These are phyloP conservation scores for Penicillium sp. DNA, from an alignment of 2,329 filamentous ascomycete species.

Conservation along the genomic window DNA sequence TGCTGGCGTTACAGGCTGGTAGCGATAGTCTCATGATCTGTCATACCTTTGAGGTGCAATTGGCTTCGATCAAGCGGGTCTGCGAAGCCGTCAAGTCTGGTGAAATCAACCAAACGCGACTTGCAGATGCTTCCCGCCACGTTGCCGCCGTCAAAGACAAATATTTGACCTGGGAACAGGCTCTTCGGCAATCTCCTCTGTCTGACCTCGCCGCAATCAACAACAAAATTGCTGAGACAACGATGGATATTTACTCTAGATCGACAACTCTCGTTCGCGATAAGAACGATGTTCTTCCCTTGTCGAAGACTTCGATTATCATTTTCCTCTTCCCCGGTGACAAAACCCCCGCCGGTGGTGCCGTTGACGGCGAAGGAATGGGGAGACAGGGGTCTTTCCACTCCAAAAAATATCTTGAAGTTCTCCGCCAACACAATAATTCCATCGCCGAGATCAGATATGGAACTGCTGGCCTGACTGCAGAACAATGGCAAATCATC, in stretches of 20 bases:
- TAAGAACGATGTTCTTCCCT: slow-evolving; percentile 30
- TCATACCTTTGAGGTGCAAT: slow-evolving; percentile 45
- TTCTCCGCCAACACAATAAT: slow-evolving; percentile 30
- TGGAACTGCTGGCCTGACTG: slow-evolving; percentile 30
- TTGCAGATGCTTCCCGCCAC: slow-evolving; percentile 38
- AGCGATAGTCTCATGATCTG: slow-evolving; percentile 51
- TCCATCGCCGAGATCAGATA: slow-evolving; percentile 37
- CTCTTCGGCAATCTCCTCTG: slow-evolving; percentile 20
- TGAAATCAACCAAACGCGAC: slow-evolving; percentile 29
- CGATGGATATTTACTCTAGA: slow-evolving; percentile 38
- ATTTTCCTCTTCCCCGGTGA: slow-evolving; percentile 43
- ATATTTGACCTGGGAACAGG: slow-evolving; percentile 36
- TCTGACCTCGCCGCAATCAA: slow-evolving; percentile 27
- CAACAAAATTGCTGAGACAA: slow-evolving; percentile 26
- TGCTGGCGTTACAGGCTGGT: slow-evolving; percentile 46
- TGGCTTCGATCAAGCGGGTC: slow-evolving; percentile 43
- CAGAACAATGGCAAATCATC: slow-evolving; percentile 33
- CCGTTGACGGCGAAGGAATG: slow-evolving; percentile 41
- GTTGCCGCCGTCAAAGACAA: slow-evolving; percentile 40
- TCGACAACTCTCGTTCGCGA: slow-evolving; percentile 46
- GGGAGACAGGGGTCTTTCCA: slow-evolving; percentile 34
- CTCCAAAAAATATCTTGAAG: slow-evolving; percentile 34
- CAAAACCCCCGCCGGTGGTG: slow-evolving; percentile 36
- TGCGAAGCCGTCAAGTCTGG: slow-evolving; percentile 40
- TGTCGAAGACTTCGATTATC: slow-evolving; percentile 31